Evolutionary conservation across 805 yeast genomes (phyloP).

Genomic region (Kluyveromyces nonfermentans): DNA sequence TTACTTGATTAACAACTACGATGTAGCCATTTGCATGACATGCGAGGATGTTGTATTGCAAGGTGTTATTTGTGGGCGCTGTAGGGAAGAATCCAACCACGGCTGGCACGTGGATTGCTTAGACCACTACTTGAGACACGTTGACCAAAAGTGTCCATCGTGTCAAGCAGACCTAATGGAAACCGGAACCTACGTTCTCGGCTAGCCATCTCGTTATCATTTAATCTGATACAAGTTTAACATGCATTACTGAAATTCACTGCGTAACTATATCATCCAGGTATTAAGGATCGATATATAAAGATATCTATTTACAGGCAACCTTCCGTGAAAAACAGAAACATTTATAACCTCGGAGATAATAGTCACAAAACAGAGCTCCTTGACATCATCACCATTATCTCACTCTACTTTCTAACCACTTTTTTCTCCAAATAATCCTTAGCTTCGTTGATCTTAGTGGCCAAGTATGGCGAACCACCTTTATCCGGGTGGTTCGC

Average conservation of each 20-base stretch:
- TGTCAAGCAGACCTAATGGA: constrained; percentile 1
- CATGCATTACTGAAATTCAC: not conserved
- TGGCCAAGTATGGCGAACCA: constrained; percentile 82
- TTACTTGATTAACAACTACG: constrained; percentile 11
- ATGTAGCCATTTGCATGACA: constrained; percentile 13
- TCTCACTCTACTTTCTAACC: constrained; percentile 12
- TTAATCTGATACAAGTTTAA: not conserved
- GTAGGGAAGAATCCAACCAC: constrained; percentile 3
- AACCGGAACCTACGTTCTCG: not conserved
- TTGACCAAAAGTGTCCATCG: constrained; percentile 13
- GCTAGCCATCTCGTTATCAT: not conserved
- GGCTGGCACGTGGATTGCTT: constrained; percentile 27
- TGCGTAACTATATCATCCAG: not conserved
- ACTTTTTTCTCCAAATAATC: constrained; percentile 35
- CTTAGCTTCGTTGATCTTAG: constrained; percentile 87
- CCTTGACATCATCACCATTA: too few species aligned
- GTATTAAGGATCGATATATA: not conserved
- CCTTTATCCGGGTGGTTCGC: constrained; percentile 94
- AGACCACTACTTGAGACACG: constrained; percentile 22
- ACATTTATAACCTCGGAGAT: not conserved
- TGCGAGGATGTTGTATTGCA: constrained; percentile 18
- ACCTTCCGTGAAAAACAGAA: not conserved
- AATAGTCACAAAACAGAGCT: not conserved
- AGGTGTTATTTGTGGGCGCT: constrained; percentile 18
- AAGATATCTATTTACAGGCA: not conserved